A percentile compares a stretch with the other conserved stretches of the same genome.
These are phyloP conservation scores for Senna siamea DNA, from an alignment of 306 rosid species.

Conservation along the genomic window DNA sequence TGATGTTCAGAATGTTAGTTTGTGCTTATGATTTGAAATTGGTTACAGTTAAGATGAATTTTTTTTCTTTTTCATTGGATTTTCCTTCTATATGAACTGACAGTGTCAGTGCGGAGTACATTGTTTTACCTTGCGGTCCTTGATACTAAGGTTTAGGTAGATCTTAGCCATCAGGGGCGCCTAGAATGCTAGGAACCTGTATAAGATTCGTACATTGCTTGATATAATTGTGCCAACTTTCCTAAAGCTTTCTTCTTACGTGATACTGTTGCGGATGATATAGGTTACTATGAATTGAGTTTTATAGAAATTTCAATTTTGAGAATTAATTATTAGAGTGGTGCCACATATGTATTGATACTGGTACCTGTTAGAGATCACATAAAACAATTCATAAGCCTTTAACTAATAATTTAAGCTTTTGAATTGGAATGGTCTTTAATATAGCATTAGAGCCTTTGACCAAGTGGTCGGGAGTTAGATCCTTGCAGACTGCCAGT, in stretches of 20 bases:
- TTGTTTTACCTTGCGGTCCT: background rate
- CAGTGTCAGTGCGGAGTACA: background rate
- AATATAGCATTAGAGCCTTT: background rate
- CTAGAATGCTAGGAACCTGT: background rate
- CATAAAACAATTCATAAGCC: background rate
- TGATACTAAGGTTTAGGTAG: background rate
- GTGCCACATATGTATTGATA: background rate
- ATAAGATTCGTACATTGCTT: background rate
- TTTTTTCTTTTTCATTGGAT: background rate
- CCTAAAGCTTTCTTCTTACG: background rate
- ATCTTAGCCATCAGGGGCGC: constrained; percentile 4
- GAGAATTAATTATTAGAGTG: background rate
- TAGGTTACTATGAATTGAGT: background rate
- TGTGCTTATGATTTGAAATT: background rate
- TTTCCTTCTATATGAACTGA: constrained; percentile 17
- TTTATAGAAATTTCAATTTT: background rate
- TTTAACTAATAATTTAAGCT: too few relatives aligned
- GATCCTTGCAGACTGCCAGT: background rate
- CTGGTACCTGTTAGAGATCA: background rate
- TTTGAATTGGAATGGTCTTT: background rate
- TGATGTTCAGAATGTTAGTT: background rate
- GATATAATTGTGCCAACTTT: background rate
- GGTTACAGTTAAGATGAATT: background rate
- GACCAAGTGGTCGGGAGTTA: too few relatives aligned
- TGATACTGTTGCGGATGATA: background rate